Base-by-base conservation (phyloP, 352 stramenopile species). In the Phytophthora citricola region DNA sequence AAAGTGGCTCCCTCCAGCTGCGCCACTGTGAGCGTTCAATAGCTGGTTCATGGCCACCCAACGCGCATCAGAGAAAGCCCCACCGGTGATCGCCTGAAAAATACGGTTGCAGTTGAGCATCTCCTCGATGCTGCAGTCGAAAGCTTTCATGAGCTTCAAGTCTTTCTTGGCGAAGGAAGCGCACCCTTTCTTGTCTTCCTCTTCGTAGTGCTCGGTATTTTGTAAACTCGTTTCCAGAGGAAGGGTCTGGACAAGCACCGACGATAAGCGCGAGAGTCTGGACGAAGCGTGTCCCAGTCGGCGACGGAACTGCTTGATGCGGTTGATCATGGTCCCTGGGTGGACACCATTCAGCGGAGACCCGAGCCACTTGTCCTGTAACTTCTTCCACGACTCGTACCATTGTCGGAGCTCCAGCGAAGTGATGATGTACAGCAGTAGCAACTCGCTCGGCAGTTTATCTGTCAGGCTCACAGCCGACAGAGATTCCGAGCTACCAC, bases 321-420 rank as follows among this genome's bases (percentile, higher is more conserved):
- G 76, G 40, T 78, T 86, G 12, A 85, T 57, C n/a, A 90, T 75
- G 1, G 75, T 65, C 20, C 68, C 76, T 17, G 79, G 69, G 55
- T 90, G 81, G 5, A 90, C 56, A 5, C 59, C 59, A 9, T 66
- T 43, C 3, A 92, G 39, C 5, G 78, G 76, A 1, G 76, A 61
- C 0, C 59, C 58, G 11, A 76, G 32, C 83, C 81, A 90, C 46
- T 89, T 89, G 0, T 68, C 61, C 17, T 78, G 75, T 14, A 89
- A 24, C 9, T 65, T 65, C 2, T 49, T 73, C 83, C 83, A 92
- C 2, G 81, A 77, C 6, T 48, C 29, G 34, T 76, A 90, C 83
- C 83, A 90, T 14, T 80, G 69, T 4, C 79, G 70, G 22, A 90
- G 66, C 22, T 92, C 81, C n/a, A 90, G 43, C 4, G 81, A 73